Evolutionary conservation across 208 protist genomes (phyloP).

Genomic region (Trypanosoma grayi): DNA sequence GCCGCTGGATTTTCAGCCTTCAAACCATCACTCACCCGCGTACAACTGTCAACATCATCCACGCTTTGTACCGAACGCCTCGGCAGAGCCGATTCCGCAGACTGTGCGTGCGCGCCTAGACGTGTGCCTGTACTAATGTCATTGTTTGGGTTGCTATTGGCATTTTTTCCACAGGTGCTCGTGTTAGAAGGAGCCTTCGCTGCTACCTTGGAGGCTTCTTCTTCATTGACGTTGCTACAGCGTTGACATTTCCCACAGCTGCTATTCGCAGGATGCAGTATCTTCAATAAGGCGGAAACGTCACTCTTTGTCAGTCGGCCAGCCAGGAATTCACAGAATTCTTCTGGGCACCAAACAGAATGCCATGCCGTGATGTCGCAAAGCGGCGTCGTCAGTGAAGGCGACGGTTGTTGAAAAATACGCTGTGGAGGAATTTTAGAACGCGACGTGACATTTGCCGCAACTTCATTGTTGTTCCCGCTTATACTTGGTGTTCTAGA

Average conservation of each 20-base stretch:
- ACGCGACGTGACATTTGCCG: neutral
- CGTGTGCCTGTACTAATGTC: neutral
- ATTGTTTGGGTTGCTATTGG: conserved; percentile 9
- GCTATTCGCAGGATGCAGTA: conserved; percentile 4
- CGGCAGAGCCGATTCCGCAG: neutral
- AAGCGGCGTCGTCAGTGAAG: neutral
- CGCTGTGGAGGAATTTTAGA: neutral
- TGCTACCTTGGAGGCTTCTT: neutral
- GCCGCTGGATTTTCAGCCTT: neutral
- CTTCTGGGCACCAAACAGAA: conserved; percentile 6
- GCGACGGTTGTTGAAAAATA: neutral
- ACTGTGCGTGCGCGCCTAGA: neutral
- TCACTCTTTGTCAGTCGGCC: conserved; percentile 13
- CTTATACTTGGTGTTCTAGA: neutral
- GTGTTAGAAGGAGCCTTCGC: neutral
- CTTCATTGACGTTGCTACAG: neutral
- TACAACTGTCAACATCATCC: conserved; percentile 12
- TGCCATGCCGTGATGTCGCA: neutral
- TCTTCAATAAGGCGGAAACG: neutral
- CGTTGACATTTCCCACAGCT: conserved; percentile 1
- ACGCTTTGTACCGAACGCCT: neutral
- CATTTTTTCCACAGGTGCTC: neutral
- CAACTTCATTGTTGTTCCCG: neutral
- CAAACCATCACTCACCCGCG: neutral
- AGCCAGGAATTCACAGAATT: conserved; percentile 12